A percentile compares a stretch with the other conserved stretches of the same genome.
phyloP scores from a whole-genome alignment of 768 basidiomycete species.

The Antrodiella citrinella region DNA sequence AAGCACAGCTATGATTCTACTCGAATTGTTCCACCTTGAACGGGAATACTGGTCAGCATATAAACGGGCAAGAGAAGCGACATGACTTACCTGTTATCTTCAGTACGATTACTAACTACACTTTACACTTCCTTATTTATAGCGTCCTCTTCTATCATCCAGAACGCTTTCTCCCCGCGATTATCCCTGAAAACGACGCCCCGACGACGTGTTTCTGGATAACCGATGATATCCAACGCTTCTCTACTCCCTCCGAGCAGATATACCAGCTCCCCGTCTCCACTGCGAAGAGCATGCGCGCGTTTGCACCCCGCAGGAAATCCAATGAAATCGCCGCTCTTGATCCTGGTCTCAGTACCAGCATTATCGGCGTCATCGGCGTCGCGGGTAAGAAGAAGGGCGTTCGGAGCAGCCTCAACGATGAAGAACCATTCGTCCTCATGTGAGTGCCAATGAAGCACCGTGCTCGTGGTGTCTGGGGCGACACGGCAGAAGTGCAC shows the following conservation, averaged over 20 bases:
- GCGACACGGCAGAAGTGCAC: conserved; percentile 15
- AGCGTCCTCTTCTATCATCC: conserved; percentile 12
- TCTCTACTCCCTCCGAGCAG: conserved; percentile 17
- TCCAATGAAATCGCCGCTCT: conserved; percentile 18
- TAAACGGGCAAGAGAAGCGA: too few relatives aligned
- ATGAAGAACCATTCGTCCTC: conserved; percentile 19
- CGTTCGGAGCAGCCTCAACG: conserved; percentile 12
- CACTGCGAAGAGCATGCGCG: conserved; percentile 15
- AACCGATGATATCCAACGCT: conserved; percentile 14
- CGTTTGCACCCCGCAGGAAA: conserved; percentile 14
- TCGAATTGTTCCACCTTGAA: too few relatives aligned
- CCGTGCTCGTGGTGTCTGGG: conserved; percentile 12
- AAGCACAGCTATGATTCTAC: too few relatives aligned
- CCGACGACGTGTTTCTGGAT: conserved; percentile 13
- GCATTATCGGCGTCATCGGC: conserved; percentile 3
- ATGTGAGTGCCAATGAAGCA: conserved; percentile 14
- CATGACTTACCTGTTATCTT: too few relatives aligned
- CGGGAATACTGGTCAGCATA: too few relatives aligned
- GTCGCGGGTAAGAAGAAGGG: background rate
- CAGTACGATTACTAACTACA: too few relatives aligned
- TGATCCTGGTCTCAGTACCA: conserved; percentile 7
- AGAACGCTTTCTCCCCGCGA: conserved; percentile 5
- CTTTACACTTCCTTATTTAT: too few relatives aligned
- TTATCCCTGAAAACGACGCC: conserved; percentile 7
- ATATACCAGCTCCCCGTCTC: conserved; percentile 16